Conservation (phyloP, 1,139 yeast species). For the Suhomyces kunorum region DNA sequence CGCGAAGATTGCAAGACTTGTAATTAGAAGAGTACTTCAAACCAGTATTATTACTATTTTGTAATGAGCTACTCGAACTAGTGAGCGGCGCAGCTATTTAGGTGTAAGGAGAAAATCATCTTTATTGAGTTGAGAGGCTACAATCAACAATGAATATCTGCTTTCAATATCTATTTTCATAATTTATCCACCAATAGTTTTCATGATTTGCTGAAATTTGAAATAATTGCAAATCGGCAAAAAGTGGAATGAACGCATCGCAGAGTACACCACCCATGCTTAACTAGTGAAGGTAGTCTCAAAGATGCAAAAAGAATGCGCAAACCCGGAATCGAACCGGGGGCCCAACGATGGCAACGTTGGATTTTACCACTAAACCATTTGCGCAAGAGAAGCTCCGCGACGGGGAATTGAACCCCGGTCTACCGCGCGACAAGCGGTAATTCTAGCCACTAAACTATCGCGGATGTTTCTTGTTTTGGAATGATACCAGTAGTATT, state of each 20-base stretch:
- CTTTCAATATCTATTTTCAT: no score
- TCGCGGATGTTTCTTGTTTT: conserved; percentile 31
- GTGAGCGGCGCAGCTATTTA: no score
- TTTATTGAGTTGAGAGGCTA: not conserved
- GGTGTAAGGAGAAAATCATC: no score
- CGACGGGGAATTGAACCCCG: conserved; percentile 74
- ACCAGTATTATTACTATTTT: no score
- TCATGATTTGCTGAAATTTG: no score
- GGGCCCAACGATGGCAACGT: conserved; percentile 20
- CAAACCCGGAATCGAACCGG: conserved; percentile 22
- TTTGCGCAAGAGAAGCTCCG: conserved; percentile 41
- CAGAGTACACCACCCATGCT: no score
- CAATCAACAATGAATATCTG: conserved; percentile 64
- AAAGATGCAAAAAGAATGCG: conserved; percentile 11
- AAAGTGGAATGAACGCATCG: no score
- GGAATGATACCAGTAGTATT: no score
- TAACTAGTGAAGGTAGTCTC: not conserved
- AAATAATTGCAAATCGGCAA: no score
- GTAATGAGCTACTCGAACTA: no score
- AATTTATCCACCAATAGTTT: no score
- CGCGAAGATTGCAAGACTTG: not conserved
- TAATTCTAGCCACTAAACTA: conserved; percentile 51
- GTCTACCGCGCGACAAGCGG: conserved; percentile 63
- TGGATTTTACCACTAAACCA: conserved; percentile 22
- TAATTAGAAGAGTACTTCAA: no score